Conservation (phyloP, 371 early-diverging fungal genomes). For the Apophysomyces sp. region DNA sequence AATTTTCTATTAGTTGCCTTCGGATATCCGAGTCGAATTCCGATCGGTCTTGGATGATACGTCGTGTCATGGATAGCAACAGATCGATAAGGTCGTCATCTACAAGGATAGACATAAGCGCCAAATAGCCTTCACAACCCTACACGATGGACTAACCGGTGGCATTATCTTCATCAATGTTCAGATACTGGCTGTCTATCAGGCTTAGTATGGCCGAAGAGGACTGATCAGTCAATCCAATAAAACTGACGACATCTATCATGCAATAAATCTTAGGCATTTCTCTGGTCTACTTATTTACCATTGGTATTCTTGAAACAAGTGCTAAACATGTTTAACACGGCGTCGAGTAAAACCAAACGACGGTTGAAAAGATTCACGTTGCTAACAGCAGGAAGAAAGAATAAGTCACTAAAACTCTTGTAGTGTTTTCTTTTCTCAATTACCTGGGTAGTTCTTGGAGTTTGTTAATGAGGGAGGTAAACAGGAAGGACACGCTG, state of each 20-base stretch:
- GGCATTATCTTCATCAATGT: slow-evolving; percentile 24
- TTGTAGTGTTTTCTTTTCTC: not conserved
- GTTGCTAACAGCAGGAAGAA: not conserved
- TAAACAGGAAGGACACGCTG: slow-evolving; percentile 6
- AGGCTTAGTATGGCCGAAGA: slow-evolving; percentile 1
- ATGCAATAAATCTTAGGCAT: not conserved
- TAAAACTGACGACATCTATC: not conserved
- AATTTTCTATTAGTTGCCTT: slow-evolving; percentile 5
- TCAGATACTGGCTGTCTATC: slow-evolving; percentile 23
- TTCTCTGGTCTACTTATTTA: not conserved
- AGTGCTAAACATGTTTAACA: slow-evolving; percentile 26
- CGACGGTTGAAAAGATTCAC: slow-evolving; percentile 11
- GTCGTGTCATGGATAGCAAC: slow-evolving; percentile 26
- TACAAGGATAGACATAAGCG: not conserved
- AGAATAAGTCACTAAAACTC: not conserved
- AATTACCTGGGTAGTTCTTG: slow-evolving; percentile 19
- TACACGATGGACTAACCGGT: slow-evolving; percentile 17
- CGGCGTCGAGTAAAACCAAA: slow-evolving; percentile 22
- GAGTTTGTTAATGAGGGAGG: slow-evolving; percentile 13
- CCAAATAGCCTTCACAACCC: not conserved
- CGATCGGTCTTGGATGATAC: slow-evolving; percentile 10
- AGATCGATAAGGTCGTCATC: slow-evolving; percentile 28
- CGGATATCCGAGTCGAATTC: slow-evolving; percentile 6
- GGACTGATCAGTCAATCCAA: slow-evolving; percentile 3
- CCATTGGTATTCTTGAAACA: not conserved